Percentiles rank a stretch among this genome's conserved stretches.
Conservation (phyloP, 2,329 filamentous ascomycete genomes). For the Sphaerulina vaccinii region DNA sequence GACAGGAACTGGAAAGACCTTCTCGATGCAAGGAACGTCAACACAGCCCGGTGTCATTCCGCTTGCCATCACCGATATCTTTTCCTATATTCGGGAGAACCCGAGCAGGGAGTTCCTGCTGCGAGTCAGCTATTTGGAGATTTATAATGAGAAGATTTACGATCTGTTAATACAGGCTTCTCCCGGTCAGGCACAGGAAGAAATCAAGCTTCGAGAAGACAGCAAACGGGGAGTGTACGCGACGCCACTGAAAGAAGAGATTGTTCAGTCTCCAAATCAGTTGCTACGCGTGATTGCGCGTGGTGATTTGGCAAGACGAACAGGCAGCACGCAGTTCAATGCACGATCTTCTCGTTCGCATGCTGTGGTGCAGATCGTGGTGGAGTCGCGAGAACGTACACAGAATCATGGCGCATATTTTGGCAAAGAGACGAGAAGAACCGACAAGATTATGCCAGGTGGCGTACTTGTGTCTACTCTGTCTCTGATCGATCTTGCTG, state of each 20-base stretch:
- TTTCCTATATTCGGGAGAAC: constrained; percentile 97
- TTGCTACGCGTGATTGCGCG: constrained; percentile 90
- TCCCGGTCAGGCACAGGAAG: constrained; percentile 67
- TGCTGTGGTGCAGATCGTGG: constrained; percentile 96
- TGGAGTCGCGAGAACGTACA: constrained; percentile 88
- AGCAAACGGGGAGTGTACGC: constrained; percentile 96
- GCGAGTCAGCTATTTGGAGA: constrained; percentile 95
- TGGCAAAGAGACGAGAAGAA: constrained; percentile 64
- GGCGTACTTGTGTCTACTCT: constrained; percentile 94
- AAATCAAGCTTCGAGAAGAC: constrained; percentile 96
- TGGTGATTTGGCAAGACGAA: constrained; percentile 85
- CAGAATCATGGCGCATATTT: constrained; percentile 36
- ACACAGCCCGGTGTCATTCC: constrained; percentile 95
- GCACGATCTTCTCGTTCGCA: constrained; percentile 95
- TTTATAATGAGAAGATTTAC: constrained; percentile 97
- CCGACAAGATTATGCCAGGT: constrained; percentile 64
- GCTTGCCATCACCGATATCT: constrained; percentile 95
- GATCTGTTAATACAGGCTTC: constrained; percentile 77
- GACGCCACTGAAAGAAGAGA: constrained; percentile 93
- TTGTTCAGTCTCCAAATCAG: constrained; percentile 96
- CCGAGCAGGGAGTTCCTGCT: constrained; percentile 91
- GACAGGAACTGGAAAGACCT: constrained; percentile 98
- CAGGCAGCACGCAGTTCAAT: constrained; percentile 96
- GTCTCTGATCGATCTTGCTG: constrained; percentile 92
- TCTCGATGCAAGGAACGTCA: constrained; percentile 98